phyloP scores from a whole-genome alignment of 1,139 yeast genomes.

The Magnusiomyces suaveolens region DNA sequence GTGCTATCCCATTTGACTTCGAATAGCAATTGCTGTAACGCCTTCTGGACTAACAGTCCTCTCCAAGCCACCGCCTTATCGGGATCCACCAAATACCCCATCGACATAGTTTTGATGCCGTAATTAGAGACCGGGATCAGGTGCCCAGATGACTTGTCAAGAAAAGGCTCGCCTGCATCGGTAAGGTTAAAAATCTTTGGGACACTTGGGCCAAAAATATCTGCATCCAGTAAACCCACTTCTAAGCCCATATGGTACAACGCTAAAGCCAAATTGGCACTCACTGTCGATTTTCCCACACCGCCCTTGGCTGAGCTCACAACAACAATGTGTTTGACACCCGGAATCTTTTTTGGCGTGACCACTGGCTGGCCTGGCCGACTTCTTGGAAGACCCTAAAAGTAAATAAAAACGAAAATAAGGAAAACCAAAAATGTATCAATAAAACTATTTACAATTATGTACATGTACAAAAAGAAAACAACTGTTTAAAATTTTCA shows the following conservation, averaged over 20 bases:
- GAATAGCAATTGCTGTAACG: constrained; percentile 67
- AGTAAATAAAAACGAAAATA: constrained; percentile 11
- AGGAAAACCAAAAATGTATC: neutral
- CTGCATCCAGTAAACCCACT: constrained; percentile 70
- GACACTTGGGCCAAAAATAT: constrained; percentile 74
- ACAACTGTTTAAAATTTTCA: constrained; percentile 10
- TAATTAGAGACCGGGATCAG: constrained; percentile 64
- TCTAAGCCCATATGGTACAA: constrained; percentile 45
- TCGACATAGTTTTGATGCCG: constrained; percentile 78
- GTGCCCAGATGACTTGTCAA: constrained; percentile 36
- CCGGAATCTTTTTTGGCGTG: constrained; percentile 51
- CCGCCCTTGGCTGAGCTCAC: constrained; percentile 81
- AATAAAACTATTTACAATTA: neutral
- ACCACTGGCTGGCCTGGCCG: constrained; percentile 17
- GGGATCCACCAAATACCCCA: constrained; percentile 65
- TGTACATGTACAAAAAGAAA: constrained; percentile 2
- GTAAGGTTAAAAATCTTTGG: constrained; percentile 57
- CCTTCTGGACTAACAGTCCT: constrained; percentile 81
- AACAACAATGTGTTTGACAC: constrained; percentile 51
- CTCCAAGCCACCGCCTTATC: constrained; percentile 81
- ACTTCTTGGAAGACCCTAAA: constrained; percentile 46
- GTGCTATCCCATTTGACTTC: constrained; percentile 63
- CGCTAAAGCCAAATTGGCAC: constrained; percentile 58
- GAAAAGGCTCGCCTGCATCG: constrained; percentile 38
- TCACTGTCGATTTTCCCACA: constrained; percentile 50